Conservation (phyloP, 2,329 filamentous ascomycete species). For the Cytospora piceae region DNA sequence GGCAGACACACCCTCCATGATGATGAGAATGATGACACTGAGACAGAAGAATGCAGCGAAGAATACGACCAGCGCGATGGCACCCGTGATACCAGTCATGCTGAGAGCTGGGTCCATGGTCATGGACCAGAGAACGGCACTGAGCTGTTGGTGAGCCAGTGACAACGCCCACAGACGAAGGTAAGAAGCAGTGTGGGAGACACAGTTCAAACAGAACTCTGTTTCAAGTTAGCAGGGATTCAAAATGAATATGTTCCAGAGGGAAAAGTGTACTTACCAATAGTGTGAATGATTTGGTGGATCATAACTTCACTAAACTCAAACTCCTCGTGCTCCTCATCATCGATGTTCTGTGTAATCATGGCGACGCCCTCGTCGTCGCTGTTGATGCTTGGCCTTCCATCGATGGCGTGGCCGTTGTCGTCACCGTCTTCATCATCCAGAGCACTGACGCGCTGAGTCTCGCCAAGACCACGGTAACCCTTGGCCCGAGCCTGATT, state of each 20-base stretch:
- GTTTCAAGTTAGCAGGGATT: slow-evolving; percentile 37
- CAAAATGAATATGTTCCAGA: neutral
- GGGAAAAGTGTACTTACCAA: slow-evolving; percentile 64
- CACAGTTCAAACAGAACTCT: slow-evolving; percentile 99
- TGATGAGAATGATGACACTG: slow-evolving; percentile 70
- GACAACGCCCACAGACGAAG: slow-evolving; percentile 98
- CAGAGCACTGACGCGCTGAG: slow-evolving; percentile 81
- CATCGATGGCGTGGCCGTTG: slow-evolving; percentile 68
- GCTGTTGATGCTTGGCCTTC: slow-evolving; percentile 53
- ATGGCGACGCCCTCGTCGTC: slow-evolving; percentile 84
- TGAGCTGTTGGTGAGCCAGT: slow-evolving; percentile 95
- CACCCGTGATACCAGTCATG: slow-evolving; percentile 67
- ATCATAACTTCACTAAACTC: slow-evolving; percentile 98
- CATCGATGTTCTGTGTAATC: slow-evolving; percentile 82
- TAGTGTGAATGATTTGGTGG: slow-evolving; percentile 98
- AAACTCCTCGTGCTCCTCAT: slow-evolving; percentile 91
- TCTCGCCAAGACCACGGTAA: slow-evolving; percentile 92
- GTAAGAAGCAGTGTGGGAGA: slow-evolving; percentile 98
- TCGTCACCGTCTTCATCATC: slow-evolving; percentile 83
- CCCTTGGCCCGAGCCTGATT: slow-evolving; percentile 85
- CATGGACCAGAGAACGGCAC: slow-evolving; percentile 95
- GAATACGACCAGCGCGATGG: slow-evolving; percentile 78
- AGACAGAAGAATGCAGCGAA: slow-evolving; percentile 93
- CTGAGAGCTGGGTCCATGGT: slow-evolving; percentile 79
- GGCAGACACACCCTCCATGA: slow-evolving; percentile 95